Evolutionary conservation across 345 rosid species (phyloP).

Genomic region (Brassica cretica): DNA sequence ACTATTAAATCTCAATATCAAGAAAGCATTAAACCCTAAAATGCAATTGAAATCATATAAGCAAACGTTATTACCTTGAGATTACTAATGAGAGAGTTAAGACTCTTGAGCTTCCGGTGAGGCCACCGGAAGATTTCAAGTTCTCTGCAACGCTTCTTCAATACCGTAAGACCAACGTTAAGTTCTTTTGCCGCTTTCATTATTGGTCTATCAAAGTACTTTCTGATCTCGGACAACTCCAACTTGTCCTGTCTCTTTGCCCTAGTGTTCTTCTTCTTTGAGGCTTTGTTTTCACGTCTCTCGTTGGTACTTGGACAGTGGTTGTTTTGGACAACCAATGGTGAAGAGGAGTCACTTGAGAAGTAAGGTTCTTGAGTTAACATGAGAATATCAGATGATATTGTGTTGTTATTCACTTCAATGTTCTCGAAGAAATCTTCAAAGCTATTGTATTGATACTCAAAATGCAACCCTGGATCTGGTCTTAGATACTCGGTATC

Average conservation of each 20-base stretch:
- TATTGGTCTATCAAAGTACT: constrained; percentile 61
- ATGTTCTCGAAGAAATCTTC: constrained; percentile 33
- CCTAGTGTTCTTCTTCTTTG: constrained; percentile 21
- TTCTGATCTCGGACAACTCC: constrained; percentile 52
- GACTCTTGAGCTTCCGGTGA: constrained; percentile 71
- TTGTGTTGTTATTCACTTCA: constrained; percentile 8
- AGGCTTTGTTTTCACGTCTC: not conserved
- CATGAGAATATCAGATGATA: constrained; percentile 21
- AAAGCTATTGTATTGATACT: constrained; percentile 17
- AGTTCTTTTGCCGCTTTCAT: constrained; percentile 67
- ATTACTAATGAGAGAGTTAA: constrained; percentile 61
- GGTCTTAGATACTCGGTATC: constrained; percentile 3
- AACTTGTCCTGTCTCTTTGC: constrained; percentile 34
- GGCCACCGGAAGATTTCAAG: constrained; percentile 79
- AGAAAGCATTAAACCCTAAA: not conserved
- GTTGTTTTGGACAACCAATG: constrained; percentile 1
- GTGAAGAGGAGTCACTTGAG: not conserved
- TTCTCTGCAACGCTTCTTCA: constrained; percentile 81
- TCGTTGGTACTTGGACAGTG: not conserved
- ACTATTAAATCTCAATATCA: not conserved
- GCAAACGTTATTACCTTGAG: constrained; percentile 51
- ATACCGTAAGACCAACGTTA: constrained; percentile 62
- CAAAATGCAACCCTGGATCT: not conserved
- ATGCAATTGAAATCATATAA: not conserved
- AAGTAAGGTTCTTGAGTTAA: constrained; percentile 30